A percentile compares a stretch with the other conserved stretches of the same genome.
Evolutionary conservation across 192 early-diverging fungal genomes (phyloP).

Genomic region (Coemansia javaensis): DNA sequence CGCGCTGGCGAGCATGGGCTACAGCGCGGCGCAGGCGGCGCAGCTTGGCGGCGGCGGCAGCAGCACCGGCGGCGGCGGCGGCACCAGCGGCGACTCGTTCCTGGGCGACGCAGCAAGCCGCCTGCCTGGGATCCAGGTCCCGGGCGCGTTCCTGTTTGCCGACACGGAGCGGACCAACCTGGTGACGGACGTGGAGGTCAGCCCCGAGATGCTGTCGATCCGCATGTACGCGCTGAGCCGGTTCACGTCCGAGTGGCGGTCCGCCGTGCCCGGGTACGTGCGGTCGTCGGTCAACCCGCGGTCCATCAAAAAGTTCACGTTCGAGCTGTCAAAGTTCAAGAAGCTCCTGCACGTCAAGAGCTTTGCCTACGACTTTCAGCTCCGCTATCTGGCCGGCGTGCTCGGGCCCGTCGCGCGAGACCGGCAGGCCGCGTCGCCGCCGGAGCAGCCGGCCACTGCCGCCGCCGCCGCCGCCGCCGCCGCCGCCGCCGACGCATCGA

Average conservation of each 20-base stretch:
- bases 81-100: constrained; percentile 4
- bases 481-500: too few species aligned
- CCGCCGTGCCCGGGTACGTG: constrained; percentile 42
- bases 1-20: constrained; percentile 30
- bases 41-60: too few species aligned
- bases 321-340: constrained; percentile 49
- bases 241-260: constrained; percentile 47
- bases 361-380: constrained; percentile 54
- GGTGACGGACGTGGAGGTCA: constrained; percentile 44
- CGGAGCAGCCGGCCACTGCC: not conserved
- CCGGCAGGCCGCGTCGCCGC: not conserved
- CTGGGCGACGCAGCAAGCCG: too few species aligned
- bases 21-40: constrained; percentile 14
- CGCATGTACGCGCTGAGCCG: constrained; percentile 45
- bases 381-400: constrained; percentile 39
- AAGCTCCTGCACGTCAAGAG: constrained; percentile 51
- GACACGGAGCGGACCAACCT: constrained; percentile 45
- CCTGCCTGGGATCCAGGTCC: constrained; percentile 34
- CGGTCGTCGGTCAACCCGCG: constrained; percentile 31
- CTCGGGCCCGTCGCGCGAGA: constrained; percentile 15
- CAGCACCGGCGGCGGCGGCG: too few species aligned
- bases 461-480: too few species aligned
- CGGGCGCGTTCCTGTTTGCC: constrained; percentile 43
- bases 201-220: constrained; percentile 41
- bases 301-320: constrained; percentile 47